Evolutionary conservation across 2,329 filamentous ascomycete species (phyloP).

Genomic region (Exserohilum turcica): DNA sequence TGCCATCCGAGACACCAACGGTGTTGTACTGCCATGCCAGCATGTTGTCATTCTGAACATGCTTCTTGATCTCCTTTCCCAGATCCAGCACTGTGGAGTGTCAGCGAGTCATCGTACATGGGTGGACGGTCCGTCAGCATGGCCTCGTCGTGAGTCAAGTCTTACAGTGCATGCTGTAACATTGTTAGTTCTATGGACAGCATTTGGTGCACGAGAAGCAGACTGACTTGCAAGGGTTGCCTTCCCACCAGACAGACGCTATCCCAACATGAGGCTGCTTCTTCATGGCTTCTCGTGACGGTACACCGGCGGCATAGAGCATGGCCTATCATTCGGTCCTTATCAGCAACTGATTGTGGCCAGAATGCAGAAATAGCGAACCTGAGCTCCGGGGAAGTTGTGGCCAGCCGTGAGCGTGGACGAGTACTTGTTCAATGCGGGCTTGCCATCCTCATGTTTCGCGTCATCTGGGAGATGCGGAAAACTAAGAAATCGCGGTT

Average conservation of each 20-base stretch:
- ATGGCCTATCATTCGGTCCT: conserved; percentile 69
- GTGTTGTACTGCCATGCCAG: conserved; percentile 95
- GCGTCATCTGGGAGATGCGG: conserved; percentile 59
- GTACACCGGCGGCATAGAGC: conserved; percentile 91
- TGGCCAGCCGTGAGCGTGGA: conserved; percentile 79
- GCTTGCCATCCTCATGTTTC: conserved; percentile 61
- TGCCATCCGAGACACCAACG: conserved; percentile 85
- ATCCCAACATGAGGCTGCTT: conserved; percentile 88
- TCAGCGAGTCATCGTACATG: conserved; percentile 18
- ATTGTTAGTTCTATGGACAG: conserved; percentile 29
- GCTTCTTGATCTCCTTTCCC: conserved; percentile 83
- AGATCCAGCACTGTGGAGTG: conserved; percentile 73
- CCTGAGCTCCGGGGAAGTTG: conserved; percentile 91
- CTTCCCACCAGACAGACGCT: conserved; percentile 95
- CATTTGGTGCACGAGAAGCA: conserved; percentile 9
- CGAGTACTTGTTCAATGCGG: conserved; percentile 84
- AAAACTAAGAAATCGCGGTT: conserved; percentile 61
- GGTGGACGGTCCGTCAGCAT: conserved; percentile 5
- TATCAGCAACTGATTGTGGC: conserved; percentile 7
- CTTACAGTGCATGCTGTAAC: conserved; percentile 56
- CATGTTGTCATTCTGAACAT: conserved; percentile 82
- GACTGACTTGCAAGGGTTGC: conserved; percentile 90
- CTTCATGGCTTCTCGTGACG: conserved; percentile 83
- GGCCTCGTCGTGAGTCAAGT: conserved; percentile 5
- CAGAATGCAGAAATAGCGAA: conserved; percentile 43